Base-by-base conservation (phyloP, 371 early-diverging fungal species). In the Apophysomyces trapeziformis region DNA sequence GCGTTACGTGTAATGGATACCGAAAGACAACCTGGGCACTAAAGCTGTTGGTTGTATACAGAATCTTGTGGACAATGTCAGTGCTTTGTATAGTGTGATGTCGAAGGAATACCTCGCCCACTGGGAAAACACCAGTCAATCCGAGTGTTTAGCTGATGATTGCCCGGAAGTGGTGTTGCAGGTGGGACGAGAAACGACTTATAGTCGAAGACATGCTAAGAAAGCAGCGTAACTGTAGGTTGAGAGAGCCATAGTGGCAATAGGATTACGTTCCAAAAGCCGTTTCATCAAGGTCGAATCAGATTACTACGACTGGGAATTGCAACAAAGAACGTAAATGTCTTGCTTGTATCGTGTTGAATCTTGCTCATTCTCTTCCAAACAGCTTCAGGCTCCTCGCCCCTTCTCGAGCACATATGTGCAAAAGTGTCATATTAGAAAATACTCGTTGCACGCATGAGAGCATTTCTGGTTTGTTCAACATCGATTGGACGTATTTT, bases 381-480 rank as follows among this genome's bases (percentile, higher is more conserved):
- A 38, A 38, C 65, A 84, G 84, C 14, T 80, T 87, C 37, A 75
- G 90, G 32, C 74, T 94, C 58, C 16, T 66, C 5, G 92, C 90
- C 4, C 95, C 94, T 4, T 87, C 89, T 32, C 75, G 77, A 12
- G 80, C 77, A 14, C 94, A 94, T 38, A 74, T 95, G 67, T 93
- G 94, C 82, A 95, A 95, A 68, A 87, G 89, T 7, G 87, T 95
- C 4, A 75, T 95, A 1, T 76, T 95, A 60, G 93, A 92, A 69
- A 95, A 95, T 78, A 93, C 91, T n/a, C 81, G 87, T 12, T 88
- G 83, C 64, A 71, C 78, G 0, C 80, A 86, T 50, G 44, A 72
- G 47, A 68, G 72, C 26, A 77, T 77, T 60, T 70, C 70, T 46
- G 78, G 80, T 80, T 69, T 43, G 26, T 50, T 5, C 16, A 7